phyloP scores from a whole-genome alignment of 129 eudicot species.

The Centaurea solstitialis region DNA sequence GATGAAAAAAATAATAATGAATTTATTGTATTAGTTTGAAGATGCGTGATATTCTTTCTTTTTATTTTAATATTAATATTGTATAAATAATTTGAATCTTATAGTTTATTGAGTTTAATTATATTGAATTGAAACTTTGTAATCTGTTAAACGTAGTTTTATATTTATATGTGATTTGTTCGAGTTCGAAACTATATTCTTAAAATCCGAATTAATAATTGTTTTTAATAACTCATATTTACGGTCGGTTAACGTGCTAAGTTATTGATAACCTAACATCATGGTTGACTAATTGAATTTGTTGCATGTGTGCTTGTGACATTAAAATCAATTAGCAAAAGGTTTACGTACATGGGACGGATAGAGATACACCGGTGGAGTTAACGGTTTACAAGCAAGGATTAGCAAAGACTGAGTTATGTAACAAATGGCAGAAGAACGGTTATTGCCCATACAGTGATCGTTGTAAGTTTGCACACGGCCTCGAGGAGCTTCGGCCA shows the following conservation, averaged over 20 bases:
- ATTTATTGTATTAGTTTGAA: no score
- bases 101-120: background rate
- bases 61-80: no score
- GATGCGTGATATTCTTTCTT: background rate
- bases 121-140: no score
- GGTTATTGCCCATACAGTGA: slow-evolving; percentile 67
- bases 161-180: no score
- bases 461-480: slow-evolving; percentile 69
- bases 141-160: no score
- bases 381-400: slow-evolving; percentile 50
- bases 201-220: no score
- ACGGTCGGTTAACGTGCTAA: no score
- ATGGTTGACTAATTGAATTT: no score
- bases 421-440: slow-evolving; percentile 73
- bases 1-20: no score
- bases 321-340: slow-evolving; percentile 34
- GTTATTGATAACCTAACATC: no score
- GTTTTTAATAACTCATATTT: no score
- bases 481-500: slow-evolving; percentile 10
- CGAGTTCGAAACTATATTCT: no score
- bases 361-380: slow-evolving; percentile 41
- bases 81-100: background rate
- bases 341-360: slow-evolving; percentile 47
- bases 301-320: background rate
- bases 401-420: slow-evolving; percentile 64